Evolutionary conservation across 768 basidiomycete species (phyloP), one percentile per base, ranked within the genome.

Genomic region (Boletus huronensis): DNA sequence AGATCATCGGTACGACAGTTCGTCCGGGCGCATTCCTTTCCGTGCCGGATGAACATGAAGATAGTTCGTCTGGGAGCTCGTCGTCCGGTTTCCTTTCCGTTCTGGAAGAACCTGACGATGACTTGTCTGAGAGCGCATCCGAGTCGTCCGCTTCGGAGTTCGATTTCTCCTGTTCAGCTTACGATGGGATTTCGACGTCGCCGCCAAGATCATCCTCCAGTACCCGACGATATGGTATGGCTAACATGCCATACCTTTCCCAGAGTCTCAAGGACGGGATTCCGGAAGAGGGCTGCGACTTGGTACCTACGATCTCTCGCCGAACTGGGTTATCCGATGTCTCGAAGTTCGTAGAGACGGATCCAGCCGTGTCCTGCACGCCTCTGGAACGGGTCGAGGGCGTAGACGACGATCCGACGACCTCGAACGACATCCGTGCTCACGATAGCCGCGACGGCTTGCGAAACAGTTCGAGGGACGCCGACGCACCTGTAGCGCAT

Each of bases 171-270:
- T 41, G 23, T 36, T 52, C 44, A 3, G 19, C 53, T 21, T 55
- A 43, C 50, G 46, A 45, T 16, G 44, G 50, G 0, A 53, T 47
- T 16, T 29, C 21, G 41, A n/a, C 17, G 17, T 29, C 25, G 0
- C 28, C 36, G 2, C 32, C 34, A 16, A 6, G 26, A 16, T 19
- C 14, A 0, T 28, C 21, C 10, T 35, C 42, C 13, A 31, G 31
- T 11, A 7, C 11, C 16, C 56, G 64, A 28, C 59, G 55, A 21
- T 42, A 58, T 1, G 64, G 61, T 1, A 43, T 63, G 32, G 54
- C 44, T 0, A 53, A 58, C 3, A 48, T 64, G 60, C 9, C 31
- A 5, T 1, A 41, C 9, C n/a, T 54, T 2, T 36, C 53, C 1
- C 25, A 52, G 36, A 28, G 17, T 14, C 17, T 57, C 35, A 26